Evolutionary conservation across 495 filamentous ascomycete genomes (phyloP).

Genomic region (Ascobolus immersus): DNA sequence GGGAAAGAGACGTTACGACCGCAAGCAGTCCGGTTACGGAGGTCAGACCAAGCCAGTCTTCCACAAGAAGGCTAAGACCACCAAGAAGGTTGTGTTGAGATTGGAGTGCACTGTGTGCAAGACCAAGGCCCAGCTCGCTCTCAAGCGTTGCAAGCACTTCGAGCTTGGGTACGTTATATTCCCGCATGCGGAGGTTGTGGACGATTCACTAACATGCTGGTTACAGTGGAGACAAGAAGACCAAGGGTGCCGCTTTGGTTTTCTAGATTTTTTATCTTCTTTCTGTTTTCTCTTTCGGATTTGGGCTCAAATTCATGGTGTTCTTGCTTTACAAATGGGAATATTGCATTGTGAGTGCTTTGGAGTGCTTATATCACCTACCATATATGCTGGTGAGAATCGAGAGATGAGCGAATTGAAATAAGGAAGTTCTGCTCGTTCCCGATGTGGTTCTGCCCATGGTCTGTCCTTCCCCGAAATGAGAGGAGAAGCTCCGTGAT

Average conservation of each 20-base stretch:
- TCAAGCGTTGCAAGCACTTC: slow-evolving; percentile 99
- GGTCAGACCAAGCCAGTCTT: slow-evolving; percentile 99
- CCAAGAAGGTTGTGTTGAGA: slow-evolving; percentile 97
- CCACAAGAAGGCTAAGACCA: slow-evolving; percentile 99
- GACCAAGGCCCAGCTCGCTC: slow-evolving; percentile 87
- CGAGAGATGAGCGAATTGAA: too few relatives aligned
- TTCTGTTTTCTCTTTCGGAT: too few relatives aligned
- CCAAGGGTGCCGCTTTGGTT: slow-evolving; percentile 97
- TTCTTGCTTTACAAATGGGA: too few relatives aligned
- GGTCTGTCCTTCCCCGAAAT: too few relatives aligned
- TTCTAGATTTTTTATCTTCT: slow-evolving; percentile 36
- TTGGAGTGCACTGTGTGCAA: slow-evolving; percentile 93
- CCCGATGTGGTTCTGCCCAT: too few relatives aligned
- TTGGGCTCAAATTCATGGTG: too few relatives aligned
- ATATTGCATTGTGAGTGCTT: too few relatives aligned
- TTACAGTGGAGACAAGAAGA: slow-evolving; percentile 98
- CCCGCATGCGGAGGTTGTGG: background rate
- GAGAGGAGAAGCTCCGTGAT: too few relatives aligned
- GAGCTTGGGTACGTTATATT: slow-evolving; percentile 78
- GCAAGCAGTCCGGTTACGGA: slow-evolving; percentile 98
- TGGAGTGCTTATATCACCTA: too few relatives aligned
- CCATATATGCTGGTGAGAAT: too few relatives aligned
- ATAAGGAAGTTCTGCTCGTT: too few relatives aligned
- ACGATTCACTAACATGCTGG: slow-evolving; percentile 1
- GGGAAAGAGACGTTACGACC: slow-evolving; percentile 99